Base-by-base conservation (phyloP, 176 grass and related monocot genomes). In the Rhynchospora tenuis region DNA sequence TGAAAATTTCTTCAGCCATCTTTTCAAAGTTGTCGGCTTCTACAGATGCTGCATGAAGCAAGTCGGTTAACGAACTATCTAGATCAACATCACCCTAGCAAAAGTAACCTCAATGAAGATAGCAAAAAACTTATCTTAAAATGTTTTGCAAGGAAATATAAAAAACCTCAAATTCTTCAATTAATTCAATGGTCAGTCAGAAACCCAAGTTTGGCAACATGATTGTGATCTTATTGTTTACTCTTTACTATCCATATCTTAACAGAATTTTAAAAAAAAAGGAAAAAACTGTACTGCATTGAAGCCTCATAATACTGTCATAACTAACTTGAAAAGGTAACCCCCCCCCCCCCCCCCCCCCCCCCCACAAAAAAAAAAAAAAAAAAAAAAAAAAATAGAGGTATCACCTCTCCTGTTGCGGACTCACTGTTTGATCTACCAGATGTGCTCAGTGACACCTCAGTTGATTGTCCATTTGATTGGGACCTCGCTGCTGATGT, bases 11-110 rank as follows among this genome's bases (percentile, higher is more conserved):
- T 83, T 56, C 78, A 14, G 83, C 61, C 76, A 89, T 67, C 16
- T 74, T 85, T 57, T 68, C 31, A 58, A 89, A 84, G 13, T 82
- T 92, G 9, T 84, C 88, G 47, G n/a, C 68, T 78, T 92, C 85
- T 62, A 57, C 16, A 12, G 72, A 84, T 77, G 45, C 65, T 79
- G 83, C 86, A 60, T 85, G 55, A 80, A 87, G 79, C 66, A 87
- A 85, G 69, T 77, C 58, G 75, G 75, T 87, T 68, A 89, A 13
- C 31, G 61, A 59, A 54, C 51, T 38, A 89, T 90, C 85, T 76
- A 77, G 68, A 27, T 46, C 83, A 48, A 54, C 38, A 28, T 86
- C 59, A 78, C 78, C 81, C 90, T 95, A 81, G 31, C 54, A 92
- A 88, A 47, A 0, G 14, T 58, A 52, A 73, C 22, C 47, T 71